A percentile compares a stretch with the other conserved stretches of the same genome.
These are phyloP conservation scores for Calocybe gambosa DNA, from an alignment of 1,284 basidiomycete genomes.

Conservation along the genomic window DNA sequence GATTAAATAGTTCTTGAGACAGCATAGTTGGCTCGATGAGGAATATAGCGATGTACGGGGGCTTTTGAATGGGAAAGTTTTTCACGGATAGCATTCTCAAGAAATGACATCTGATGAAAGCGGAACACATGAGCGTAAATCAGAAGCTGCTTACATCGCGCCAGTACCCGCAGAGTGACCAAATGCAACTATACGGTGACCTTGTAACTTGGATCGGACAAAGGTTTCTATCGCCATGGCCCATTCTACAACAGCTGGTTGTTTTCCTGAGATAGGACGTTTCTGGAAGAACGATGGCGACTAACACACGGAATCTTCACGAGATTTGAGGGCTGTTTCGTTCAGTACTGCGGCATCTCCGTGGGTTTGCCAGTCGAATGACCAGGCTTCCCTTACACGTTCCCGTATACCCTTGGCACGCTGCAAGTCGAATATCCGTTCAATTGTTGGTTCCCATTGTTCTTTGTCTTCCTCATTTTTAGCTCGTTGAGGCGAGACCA, in stretches of 20 bases:
- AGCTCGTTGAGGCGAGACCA: background rate
- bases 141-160: slow-evolving; percentile 32
- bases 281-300: slow-evolving; percentile 2
- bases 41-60: slow-evolving; percentile 29
- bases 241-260: slow-evolving; percentile 33
- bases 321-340: slow-evolving; percentile 26
- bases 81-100: slow-evolving; percentile 28
- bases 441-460: slow-evolving; percentile 42
- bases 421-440: slow-evolving; percentile 31
- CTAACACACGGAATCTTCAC: slow-evolving; percentile 32
- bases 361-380: slow-evolving; percentile 48
- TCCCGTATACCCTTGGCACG: slow-evolving; percentile 16
- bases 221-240: slow-evolving; percentile 30
- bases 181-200: slow-evolving; percentile 32
- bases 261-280: background rate
- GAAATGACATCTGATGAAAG: background rate
- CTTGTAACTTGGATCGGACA: slow-evolving; percentile 26
- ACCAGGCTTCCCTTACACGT: slow-evolving; percentile 45
- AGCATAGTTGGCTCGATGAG: slow-evolving; percentile 39
- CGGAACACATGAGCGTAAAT: background rate
- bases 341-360: slow-evolving; percentile 47
- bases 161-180: slow-evolving; percentile 42
- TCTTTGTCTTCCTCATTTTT: slow-evolving; percentile 39
- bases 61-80: slow-evolving; percentile 19
- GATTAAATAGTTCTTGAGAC: slow-evolving; percentile 28